A percentile compares a stretch with the other conserved stretches of the same genome.
Evolutionary conservation across 495 filamentous ascomycete species (phyloP).

Genomic region (Talaromyces wortmannii): DNA sequence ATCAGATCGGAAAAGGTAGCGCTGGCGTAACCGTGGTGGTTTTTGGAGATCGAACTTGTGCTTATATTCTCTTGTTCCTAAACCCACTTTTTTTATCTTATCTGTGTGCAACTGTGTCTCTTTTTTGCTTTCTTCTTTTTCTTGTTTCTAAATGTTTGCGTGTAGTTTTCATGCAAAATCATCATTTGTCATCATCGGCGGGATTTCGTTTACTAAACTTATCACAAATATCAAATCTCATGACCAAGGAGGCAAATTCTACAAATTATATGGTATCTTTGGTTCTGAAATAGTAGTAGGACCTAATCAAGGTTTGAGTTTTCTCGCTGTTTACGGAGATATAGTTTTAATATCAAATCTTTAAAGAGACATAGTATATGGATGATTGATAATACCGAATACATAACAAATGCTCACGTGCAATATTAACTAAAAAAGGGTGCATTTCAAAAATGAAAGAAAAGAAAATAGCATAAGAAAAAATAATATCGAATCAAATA

Average conservation of each 20-base stretch:
- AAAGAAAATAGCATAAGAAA: constrained; percentile 3
- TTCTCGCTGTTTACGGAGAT: too few species aligned
- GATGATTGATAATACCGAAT: too few species aligned
- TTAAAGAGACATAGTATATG: too few species aligned
- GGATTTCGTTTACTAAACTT: constrained; percentile 18
- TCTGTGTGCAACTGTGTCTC: constrained; percentile 10
- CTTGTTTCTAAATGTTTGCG: constrained; percentile 10
- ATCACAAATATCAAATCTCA: neutral
- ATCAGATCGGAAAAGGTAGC: constrained; percentile 27
- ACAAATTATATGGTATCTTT: too few species aligned
- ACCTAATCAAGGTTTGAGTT: too few species aligned
- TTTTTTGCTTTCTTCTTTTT: constrained; percentile 16
- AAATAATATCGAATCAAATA: neutral
- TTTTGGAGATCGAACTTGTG: constrained; percentile 1
- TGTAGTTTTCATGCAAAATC: constrained; percentile 39
- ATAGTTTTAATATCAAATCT: too few species aligned
- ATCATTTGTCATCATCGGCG: constrained; percentile 33
- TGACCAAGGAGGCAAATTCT: neutral
- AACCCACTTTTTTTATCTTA: constrained; percentile 16
- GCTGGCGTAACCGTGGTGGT: constrained; percentile 3
- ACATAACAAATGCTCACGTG: too few species aligned
- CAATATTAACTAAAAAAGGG: too few species aligned
- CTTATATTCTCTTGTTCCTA: constrained; percentile 18
- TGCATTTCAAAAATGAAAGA: neutral
- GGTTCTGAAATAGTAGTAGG: too few species aligned